Conservation (phyloP, 2,329 filamentous ascomycete genomes). For the Curvularia sp. region DNA sequence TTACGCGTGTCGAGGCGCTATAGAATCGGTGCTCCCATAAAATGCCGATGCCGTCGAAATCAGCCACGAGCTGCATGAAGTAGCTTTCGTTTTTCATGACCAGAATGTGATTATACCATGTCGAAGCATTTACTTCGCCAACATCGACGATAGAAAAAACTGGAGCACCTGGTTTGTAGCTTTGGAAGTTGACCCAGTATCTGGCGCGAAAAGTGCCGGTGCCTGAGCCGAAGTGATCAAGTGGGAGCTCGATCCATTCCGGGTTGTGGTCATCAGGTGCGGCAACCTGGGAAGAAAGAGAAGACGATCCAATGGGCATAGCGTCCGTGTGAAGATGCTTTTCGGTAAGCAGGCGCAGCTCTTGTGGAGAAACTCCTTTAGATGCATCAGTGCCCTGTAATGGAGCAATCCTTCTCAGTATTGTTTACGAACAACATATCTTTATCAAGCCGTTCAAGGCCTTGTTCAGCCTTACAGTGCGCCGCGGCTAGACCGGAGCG, state of each 20-base stretch:
- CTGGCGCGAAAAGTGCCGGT: conserved; percentile 41
- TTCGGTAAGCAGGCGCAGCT: not conserved
- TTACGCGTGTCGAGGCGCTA: conserved; percentile 50
- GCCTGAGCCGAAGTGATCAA: conserved; percentile 46
- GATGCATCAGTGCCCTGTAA: conserved; percentile 30
- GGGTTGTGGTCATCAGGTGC: conserved; percentile 25
- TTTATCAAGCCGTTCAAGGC: not conserved
- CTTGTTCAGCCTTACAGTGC: not conserved
- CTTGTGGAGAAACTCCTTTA: not conserved
- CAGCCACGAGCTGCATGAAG: conserved; percentile 48
- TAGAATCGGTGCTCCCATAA: conserved; percentile 55
- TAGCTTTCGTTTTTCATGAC: conserved; percentile 43
- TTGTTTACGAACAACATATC: too few relatives aligned
- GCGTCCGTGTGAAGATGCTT: not conserved
- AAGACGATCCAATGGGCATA: not conserved
- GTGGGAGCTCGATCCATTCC: conserved; percentile 48
- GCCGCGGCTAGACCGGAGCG: not conserved
- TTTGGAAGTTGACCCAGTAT: conserved; percentile 47
- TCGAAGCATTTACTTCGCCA: conserved; percentile 44
- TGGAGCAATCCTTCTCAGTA: not conserved
- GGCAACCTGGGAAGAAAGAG: not conserved
- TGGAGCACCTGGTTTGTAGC: conserved; percentile 48
- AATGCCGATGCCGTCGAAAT: conserved; percentile 50
- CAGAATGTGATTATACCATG: conserved; percentile 36
- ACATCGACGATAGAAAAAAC: conserved; percentile 53